Evolutionary conservation across 768 basidiomycete genomes (phyloP).

Genomic region (Megacollybia marginata): DNA sequence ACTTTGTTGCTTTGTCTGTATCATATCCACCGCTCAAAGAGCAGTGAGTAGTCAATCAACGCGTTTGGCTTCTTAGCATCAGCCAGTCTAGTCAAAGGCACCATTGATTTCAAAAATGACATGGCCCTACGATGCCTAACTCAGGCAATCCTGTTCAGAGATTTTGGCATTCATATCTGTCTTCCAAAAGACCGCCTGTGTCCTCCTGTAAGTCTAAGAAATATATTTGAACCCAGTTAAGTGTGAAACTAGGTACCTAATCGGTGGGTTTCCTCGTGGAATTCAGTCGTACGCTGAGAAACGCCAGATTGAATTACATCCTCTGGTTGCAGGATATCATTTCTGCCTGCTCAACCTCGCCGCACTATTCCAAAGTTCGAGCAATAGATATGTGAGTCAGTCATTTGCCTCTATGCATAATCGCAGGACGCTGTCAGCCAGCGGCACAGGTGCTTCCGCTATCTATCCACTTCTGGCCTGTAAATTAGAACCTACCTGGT

Average conservation of each 20-base stretch:
- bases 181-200: slow-evolving; percentile 73
- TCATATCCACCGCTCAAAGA: slow-evolving; percentile 48
- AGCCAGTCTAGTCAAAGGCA: slow-evolving; percentile 21
- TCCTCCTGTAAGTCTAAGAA: slow-evolving; percentile 59
- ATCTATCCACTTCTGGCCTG: slow-evolving; percentile 83
- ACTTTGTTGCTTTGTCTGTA: slow-evolving; percentile 54
- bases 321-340: slow-evolving; percentile 78
- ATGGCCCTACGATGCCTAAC: slow-evolving; percentile 66
- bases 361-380: slow-evolving; percentile 18
- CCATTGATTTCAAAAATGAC: slow-evolving; percentile 74
- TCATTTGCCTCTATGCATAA: neutral
- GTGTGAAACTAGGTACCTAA: slow-evolving; percentile 53
- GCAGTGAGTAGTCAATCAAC: slow-evolving; percentile 32
- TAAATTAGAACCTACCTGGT: slow-evolving; percentile 43
- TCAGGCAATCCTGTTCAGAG: slow-evolving; percentile 64
- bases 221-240: neutral
- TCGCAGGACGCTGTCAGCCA: slow-evolving; percentile 17
- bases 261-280: slow-evolving; percentile 31
- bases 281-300: neutral
- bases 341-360: slow-evolving; percentile 16
- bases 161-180: slow-evolving; percentile 57
- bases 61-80: slow-evolving; percentile 10
- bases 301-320: slow-evolving; percentile 72
- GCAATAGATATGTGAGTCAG: slow-evolving; percentile 48
- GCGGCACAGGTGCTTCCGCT: slow-evolving; percentile 86